Conservation (phyloP, 1,139 yeast species). For the Pichia sp. region DNA sequence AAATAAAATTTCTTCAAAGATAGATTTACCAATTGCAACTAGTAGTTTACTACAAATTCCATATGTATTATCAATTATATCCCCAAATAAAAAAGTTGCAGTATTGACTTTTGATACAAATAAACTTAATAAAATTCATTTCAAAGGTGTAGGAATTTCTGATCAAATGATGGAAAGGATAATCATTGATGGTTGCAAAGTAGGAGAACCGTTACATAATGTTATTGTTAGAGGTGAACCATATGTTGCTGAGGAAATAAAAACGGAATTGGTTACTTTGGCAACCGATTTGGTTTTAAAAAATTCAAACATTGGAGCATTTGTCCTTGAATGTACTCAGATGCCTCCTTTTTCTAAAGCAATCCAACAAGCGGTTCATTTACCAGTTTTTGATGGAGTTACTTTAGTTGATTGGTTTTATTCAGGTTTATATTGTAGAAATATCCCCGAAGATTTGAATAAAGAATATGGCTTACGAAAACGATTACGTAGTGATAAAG, state of each 20-base stretch:
- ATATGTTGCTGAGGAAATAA: conserved; percentile 25
- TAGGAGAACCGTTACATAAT: conserved; percentile 24
- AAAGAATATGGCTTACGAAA: conserved; percentile 21
- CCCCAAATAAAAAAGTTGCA: conserved; percentile 25
- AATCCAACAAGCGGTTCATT: conserved; percentile 17
- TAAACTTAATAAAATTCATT: conserved; percentile 26
- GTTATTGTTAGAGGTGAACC: conserved; percentile 24
- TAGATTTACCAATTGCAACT: conserved; percentile 30
- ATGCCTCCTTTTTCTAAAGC: conserved; percentile 18
- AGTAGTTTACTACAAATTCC: conserved; percentile 31
- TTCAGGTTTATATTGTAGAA: conserved; percentile 22
- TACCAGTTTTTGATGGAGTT: conserved; percentile 16
- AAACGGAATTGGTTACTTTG: conserved; percentile 25
- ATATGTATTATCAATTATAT: conserved; percentile 21
- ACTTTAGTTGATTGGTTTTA: conserved; percentile 29
- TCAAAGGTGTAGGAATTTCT: conserved; percentile 27
- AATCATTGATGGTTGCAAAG: conserved; percentile 21
- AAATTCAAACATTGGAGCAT: conserved; percentile 12
- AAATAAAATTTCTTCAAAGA: conserved; percentile 20
- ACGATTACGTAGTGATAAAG: conserved; percentile 20
- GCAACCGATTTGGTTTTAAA: conserved; percentile 14
- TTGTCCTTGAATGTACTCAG: conserved; percentile 18
- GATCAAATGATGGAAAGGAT: conserved; percentile 20
- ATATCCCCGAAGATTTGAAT: conserved; percentile 18
- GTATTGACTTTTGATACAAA: conserved; percentile 30